Evolutionary conservation across 495 filamentous ascomycete species (phyloP), one percentile per base, ranked within the genome.

Genomic region (Pseudomonodictys pantanalensis): DNA sequence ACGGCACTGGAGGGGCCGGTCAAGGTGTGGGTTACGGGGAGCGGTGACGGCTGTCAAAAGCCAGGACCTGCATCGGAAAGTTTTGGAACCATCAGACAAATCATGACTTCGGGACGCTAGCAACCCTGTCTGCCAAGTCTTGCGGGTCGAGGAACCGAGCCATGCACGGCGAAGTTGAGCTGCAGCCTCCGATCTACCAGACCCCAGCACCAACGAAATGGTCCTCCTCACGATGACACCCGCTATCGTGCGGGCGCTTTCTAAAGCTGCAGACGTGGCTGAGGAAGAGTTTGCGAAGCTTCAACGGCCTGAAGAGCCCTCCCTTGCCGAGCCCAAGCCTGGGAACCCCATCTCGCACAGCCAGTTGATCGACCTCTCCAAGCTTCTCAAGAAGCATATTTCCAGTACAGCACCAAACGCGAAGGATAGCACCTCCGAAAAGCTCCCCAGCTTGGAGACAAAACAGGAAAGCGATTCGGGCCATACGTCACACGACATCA

Each of bases 261-360:
- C 80, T 25, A 71, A 72, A 58, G 72, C 61, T 49, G 47, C 42
- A 47, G 41, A 42, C 33, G 9, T 61, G 26, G 39, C 32, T 32
- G 22, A 17, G n/a, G 41, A 46, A 45, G 57, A 62, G 25, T 54
- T 67, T 3, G 7, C 12, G 23, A 33, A 56, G 35, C 46, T 41
- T n/a, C 56, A 57, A 35, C 49, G 20, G 39, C 64, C 60, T 45
- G 51, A 43, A 23, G 77, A 81, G 23, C 76, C 77, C 7, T 72
- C 68, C 3, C 72, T 82, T 29, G 64, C 76, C 28, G 67, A 81
- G 10, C 71, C 80, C 7, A 67, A 74, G 28, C 62, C 82, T 25
- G 85, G 87, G 35, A 81, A 81, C 0, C 89, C 91, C 15, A 89
- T 96, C 60, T 86, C 89, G 11, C 91, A 96, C 73, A 75, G 77